These are phyloP conservation scores for Arachis hypogaea DNA, from an alignment of 306 rosid species.

Conservation along the genomic window DNA sequence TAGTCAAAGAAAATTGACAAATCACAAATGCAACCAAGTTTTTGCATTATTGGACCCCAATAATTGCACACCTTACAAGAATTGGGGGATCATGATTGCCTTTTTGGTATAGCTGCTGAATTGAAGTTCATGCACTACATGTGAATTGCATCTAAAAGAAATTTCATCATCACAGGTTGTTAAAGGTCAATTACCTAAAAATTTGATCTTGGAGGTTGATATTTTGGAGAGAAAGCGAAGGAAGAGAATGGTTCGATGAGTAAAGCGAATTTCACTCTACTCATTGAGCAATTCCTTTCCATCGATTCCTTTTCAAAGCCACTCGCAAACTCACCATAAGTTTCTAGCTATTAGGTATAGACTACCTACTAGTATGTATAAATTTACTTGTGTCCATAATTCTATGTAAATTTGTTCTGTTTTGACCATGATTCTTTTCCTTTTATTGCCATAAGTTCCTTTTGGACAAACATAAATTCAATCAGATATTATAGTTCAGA, in stretches of 20 bases:
- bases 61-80: conserved; percentile 16
- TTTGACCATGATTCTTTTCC: neutral
- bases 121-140: conserved; percentile 25
- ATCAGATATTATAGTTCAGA: conserved; percentile 9
- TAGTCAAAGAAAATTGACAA: conserved; percentile 24
- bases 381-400: conserved; percentile 4
- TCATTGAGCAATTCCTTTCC: no score
- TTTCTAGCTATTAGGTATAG: neutral
- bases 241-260: no score
- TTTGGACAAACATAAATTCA: neutral
- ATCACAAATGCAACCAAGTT: conserved; percentile 35
- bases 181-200: conserved; percentile 17
- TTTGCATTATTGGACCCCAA: conserved; percentile 27
- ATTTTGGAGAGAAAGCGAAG: no score
- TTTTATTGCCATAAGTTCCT: neutral
- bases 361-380: neutral
- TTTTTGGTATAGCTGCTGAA: conserved; percentile 12
- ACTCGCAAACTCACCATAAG: no score
- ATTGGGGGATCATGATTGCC: conserved; percentile 8
- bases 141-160: neutral
- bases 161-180: neutral
- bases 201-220: conserved; percentile 14
- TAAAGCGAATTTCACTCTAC: no score
- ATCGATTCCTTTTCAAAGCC: no score
- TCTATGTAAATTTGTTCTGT: neutral